These are phyloP conservation scores for Syzygium jambos DNA, from an alignment of 345 rosid species.

Conservation along the genomic window DNA sequence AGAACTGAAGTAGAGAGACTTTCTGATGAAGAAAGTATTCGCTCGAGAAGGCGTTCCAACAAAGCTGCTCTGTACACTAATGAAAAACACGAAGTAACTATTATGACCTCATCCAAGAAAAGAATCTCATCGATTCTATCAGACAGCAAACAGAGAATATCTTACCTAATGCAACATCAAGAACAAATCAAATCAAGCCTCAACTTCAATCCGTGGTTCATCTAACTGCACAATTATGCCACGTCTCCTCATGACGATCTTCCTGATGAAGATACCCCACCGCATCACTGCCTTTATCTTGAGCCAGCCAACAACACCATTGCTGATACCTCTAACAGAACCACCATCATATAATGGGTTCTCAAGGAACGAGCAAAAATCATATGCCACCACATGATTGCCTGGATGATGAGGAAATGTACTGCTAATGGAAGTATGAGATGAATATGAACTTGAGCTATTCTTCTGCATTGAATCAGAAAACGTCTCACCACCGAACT, in stretches of 20 bases:
- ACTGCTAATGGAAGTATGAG: too few relatives aligned
- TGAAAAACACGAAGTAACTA: neutral
- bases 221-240: neutral
- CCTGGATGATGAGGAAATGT: too few relatives aligned
- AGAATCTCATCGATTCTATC: neutral
- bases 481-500: too few relatives aligned
- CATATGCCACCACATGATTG: too few relatives aligned
- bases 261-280: neutral
- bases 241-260: neutral
- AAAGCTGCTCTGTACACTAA: neutral
- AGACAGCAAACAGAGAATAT: neutral
- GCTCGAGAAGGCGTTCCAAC: neutral
- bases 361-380: neutral
- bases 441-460: too few relatives aligned
- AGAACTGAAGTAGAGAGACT: neutral
- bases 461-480: too few relatives aligned
- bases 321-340: neutral
- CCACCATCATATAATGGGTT: neutral
- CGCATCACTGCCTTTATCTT: neutral
- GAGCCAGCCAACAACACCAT: neutral
- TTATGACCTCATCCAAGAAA: neutral
- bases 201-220: neutral
- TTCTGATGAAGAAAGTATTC: neutral
- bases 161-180: neutral
- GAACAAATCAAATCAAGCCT: neutral